Percentiles rank a stretch among this genome's conserved stretches.
These are phyloP conservation scores for Ilyonectria robusta DNA, from an alignment of 2,329 filamentous ascomycete genomes.

Conservation along the genomic window DNA sequence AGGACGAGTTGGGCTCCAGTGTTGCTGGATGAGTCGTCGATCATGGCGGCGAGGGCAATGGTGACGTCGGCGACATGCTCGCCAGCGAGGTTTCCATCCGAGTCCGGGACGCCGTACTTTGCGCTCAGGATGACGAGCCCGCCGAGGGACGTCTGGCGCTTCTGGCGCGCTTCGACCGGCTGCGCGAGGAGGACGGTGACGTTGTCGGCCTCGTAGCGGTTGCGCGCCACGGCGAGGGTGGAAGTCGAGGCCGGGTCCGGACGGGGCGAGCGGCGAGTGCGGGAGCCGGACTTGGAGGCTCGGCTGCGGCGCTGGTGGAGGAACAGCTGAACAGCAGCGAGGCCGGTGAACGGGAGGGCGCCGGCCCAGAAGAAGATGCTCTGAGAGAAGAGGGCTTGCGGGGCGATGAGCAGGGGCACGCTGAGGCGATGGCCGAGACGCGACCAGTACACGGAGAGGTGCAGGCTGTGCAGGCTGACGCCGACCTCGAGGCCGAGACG, in stretches of 20 bases:
- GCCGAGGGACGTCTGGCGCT: conserved; percentile 50
- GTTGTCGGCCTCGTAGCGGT: conserved; percentile 61
- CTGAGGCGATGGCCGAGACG: conserved; percentile 60
- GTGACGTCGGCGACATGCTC: conserved; percentile 66
- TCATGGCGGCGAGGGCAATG: conserved; percentile 61
- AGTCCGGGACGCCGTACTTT: conserved; percentile 60
- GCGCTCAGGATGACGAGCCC: conserved; percentile 65
- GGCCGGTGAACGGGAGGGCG: conserved; percentile 56
- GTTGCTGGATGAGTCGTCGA: conserved; percentile 50
- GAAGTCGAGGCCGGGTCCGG: conserved; percentile 25
- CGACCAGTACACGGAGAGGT: conserved; percentile 64
- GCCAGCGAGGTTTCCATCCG: conserved; percentile 49
- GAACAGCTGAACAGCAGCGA: conserved; percentile 56
- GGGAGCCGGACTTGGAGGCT: conserved; percentile 6
- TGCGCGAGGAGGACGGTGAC: conserved; percentile 59
- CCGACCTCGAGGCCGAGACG: conserved; percentile 62
- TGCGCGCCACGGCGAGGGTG: conserved; percentile 49
- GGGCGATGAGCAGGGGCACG: conserved; percentile 59
- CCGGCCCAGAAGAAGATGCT: conserved; percentile 56
- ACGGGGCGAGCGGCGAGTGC: conserved; percentile 23
- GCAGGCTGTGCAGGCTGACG: conserved; percentile 57
- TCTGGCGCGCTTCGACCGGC: conserved; percentile 57
- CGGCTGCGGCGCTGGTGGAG: conserved; percentile 35
- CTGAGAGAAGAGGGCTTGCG: conserved; percentile 44
- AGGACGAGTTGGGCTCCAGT: conserved; percentile 53